Conservation (phyloP, 2,329 filamentous ascomycete species). For the Xylariaceae sp. region DNA sequence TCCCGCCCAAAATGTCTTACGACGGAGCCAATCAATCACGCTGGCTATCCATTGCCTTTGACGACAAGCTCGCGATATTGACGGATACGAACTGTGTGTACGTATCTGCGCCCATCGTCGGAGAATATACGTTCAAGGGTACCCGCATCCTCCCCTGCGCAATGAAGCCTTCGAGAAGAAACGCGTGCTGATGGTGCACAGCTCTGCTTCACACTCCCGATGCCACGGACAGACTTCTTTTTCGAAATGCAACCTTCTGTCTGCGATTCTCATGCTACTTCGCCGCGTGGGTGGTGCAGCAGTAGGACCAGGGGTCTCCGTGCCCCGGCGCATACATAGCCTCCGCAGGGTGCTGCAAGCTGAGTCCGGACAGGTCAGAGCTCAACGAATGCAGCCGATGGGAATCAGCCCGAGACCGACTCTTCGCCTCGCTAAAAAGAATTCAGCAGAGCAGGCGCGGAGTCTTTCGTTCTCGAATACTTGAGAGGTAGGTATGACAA, state of each 20-base stretch:
- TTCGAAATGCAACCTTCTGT: constrained; percentile 13
- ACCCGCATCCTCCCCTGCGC: neutral
- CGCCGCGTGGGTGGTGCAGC: constrained; percentile 19
- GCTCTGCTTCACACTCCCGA: neutral
- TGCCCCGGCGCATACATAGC: constrained; percentile 14
- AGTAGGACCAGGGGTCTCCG: constrained; percentile 1
- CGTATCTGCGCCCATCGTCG: neutral
- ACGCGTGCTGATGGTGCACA: neutral
- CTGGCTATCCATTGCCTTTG: neutral
- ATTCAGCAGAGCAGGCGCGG: neutral
- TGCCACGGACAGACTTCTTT: neutral
- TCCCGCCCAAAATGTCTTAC: constrained; percentile 6
- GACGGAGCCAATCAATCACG: constrained; percentile 4
- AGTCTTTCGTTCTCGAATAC: no score
- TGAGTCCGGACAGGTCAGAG: constrained; percentile 1
- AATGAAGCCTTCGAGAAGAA: constrained; percentile 5
- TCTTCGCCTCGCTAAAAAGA: neutral
- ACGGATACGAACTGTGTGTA: neutral
- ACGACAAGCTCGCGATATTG: neutral
- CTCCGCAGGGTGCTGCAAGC: constrained; percentile 16
- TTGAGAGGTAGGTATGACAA: constrained; percentile 1
- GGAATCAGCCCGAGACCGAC: neutral
- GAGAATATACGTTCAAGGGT: neutral
- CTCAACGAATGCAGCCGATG: neutral
- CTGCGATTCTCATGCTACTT: constrained; percentile 13